Evolutionary conservation across 805 yeast genomes (phyloP).

Genomic region (Kodamaea hsintzibuensis): DNA sequence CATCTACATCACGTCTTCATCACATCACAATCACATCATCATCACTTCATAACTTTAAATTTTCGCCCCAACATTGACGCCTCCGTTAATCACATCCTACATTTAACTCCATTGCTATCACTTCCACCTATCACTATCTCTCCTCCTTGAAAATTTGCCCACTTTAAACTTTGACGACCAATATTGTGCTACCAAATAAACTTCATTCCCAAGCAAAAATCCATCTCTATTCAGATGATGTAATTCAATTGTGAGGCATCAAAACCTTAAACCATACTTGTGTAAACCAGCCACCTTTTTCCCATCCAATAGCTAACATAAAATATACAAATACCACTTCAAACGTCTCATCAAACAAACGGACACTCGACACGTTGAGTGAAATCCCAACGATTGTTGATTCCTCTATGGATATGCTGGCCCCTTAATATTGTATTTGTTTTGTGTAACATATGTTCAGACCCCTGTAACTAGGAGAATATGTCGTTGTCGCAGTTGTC

Average conservation of each 20-base stretch:
- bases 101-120: no score
- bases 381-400: background rate
- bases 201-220: background rate
- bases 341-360: background rate
- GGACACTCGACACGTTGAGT: background rate
- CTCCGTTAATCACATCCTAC: no score
- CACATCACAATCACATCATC: no score
- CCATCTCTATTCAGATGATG: background rate
- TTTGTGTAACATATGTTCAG: background rate
- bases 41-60: no score
- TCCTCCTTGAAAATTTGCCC: background rate
- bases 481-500: background rate
- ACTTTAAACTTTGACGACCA: background rate
- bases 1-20: no score
- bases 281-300: background rate
- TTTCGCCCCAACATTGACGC: no score
- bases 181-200: background rate
- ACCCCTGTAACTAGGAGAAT: background rate
- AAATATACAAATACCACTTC: background rate
- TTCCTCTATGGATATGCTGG: background rate
- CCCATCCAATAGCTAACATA: no score
- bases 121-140: background rate
- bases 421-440: background rate
- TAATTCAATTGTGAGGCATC: background rate
- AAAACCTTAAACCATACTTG: background rate